Evolutionary conservation across 129 eudicot species (phyloP).

Genomic region (Pittosporum tobira): DNA sequence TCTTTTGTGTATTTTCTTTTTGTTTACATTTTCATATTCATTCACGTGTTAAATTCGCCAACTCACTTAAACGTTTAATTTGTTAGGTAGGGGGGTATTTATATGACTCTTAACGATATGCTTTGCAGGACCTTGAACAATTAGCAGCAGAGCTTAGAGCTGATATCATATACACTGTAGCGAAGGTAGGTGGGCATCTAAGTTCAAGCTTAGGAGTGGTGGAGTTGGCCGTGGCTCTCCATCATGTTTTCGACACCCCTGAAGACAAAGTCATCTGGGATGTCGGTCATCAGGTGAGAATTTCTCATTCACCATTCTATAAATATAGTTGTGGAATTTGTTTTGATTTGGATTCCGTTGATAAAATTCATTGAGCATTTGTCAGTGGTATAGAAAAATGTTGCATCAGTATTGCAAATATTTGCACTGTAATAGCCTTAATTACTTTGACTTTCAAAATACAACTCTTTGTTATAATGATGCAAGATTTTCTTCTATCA

Average conservation of each 20-base stretch:
- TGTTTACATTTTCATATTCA: neutral
- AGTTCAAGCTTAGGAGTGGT: constrained; percentile 91
- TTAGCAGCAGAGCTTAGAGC: constrained; percentile 71
- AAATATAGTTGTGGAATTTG: neutral
- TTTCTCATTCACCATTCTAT: neutral
- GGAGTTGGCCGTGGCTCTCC: constrained; percentile 77
- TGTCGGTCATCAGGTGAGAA: constrained; percentile 83
- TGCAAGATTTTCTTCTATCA: no score
- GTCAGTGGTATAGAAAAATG: no score
- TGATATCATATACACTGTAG: constrained; percentile 56
- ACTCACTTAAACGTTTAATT: no score
- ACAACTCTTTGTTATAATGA: no score
- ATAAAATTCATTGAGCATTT: no score
- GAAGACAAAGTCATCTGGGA: constrained; percentile 85
- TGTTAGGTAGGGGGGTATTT: no score
- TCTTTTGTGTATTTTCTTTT: no score
- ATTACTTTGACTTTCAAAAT: no score
- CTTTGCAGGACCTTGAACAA: constrained; percentile 64
- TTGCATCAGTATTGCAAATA: no score
- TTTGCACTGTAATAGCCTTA: no score
- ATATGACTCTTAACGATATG: no score
- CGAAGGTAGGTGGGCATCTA: constrained; percentile 73
- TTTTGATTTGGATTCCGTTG: neutral
- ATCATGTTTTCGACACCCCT: constrained; percentile 78
- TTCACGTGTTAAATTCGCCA: neutral